phyloP scores from a whole-genome alignment of 2,329 filamentous ascomycete species.

The Apiospora koreana region DNA sequence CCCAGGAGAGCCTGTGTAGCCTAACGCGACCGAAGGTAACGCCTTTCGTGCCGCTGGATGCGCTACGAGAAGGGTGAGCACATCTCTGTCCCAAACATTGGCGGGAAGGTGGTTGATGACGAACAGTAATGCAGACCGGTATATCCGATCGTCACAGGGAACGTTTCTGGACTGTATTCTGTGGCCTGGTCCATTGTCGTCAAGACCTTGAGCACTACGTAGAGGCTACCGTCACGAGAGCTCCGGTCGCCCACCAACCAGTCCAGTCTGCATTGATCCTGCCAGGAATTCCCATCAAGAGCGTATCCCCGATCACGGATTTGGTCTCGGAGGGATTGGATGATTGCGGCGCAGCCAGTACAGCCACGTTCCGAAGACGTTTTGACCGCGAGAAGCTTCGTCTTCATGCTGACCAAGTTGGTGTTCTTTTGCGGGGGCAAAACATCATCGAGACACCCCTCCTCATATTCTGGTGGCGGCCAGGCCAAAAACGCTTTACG shows the following conservation, averaged over 20 bases:
- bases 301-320: not conserved
- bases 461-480: not conserved
- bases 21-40: not conserved
- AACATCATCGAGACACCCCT: not conserved
- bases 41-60: not conserved
- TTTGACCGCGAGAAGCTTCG: not conserved
- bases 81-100: not conserved
- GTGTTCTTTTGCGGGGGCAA: not conserved
- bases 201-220: rapidly evolving
- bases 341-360: not conserved
- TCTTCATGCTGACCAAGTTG: not conserved
- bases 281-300: not conserved
- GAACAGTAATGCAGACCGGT: not conserved
- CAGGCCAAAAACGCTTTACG: not conserved
- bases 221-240: not conserved
- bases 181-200: not conserved
- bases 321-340: not conserved
- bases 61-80: not conserved
- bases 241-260: not conserved
- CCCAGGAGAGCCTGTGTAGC: not conserved
- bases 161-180: not conserved
- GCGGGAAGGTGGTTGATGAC: not conserved
- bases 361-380: not conserved
- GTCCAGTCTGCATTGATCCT: not conserved
- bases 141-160: not conserved